Conservation (phyloP, 805 yeast species). For the Saturnispora ahearnii region DNA sequence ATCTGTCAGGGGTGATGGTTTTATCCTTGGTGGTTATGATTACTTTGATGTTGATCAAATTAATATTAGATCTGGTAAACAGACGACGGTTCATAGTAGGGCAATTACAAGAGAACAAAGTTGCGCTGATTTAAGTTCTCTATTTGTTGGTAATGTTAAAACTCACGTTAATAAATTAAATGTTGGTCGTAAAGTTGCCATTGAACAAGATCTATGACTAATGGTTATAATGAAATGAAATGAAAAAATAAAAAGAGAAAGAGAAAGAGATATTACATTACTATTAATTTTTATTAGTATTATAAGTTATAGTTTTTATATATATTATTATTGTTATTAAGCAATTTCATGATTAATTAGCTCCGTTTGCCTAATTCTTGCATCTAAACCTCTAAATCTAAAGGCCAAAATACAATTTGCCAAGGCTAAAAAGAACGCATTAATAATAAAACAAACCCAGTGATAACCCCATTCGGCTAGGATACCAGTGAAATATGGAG, state of each 20-base stretch:
- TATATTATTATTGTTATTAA: not conserved
- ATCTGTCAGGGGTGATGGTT: conserved; percentile 16
- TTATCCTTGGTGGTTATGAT: conserved; percentile 50
- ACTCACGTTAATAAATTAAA: conserved; percentile 6
- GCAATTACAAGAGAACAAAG: conserved; percentile 21
- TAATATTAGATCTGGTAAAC: conserved; percentile 34
- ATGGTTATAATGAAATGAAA: not conserved
- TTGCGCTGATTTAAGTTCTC: conserved; percentile 10
- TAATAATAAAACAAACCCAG: conserved; percentile 44
- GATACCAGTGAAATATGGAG: conserved; percentile 73
- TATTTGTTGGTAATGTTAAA: conserved; percentile 8
- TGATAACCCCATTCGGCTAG: conserved; percentile 46
- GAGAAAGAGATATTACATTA: no score
- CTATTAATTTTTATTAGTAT: no score
- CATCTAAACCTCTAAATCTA: conserved; percentile 35
- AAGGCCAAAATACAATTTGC: conserved; percentile 39
- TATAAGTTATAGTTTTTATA: not conserved
- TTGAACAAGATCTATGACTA: conserved; percentile 18
- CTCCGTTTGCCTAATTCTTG: conserved; percentile 16
- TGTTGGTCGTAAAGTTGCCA: conserved; percentile 20
- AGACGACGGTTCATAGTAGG: conserved; percentile 23
- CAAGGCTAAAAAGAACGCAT: conserved; percentile 40
- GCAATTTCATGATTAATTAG: conserved; percentile 16
- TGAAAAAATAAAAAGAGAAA: not conserved
- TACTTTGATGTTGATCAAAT: conserved; percentile 52